A percentile compares a stretch with the other conserved stretches of the same genome.
These are phyloP conservation scores for Tremella fuciformis DNA, from an alignment of 768 basidiomycete genomes.

Conservation along the genomic window DNA sequence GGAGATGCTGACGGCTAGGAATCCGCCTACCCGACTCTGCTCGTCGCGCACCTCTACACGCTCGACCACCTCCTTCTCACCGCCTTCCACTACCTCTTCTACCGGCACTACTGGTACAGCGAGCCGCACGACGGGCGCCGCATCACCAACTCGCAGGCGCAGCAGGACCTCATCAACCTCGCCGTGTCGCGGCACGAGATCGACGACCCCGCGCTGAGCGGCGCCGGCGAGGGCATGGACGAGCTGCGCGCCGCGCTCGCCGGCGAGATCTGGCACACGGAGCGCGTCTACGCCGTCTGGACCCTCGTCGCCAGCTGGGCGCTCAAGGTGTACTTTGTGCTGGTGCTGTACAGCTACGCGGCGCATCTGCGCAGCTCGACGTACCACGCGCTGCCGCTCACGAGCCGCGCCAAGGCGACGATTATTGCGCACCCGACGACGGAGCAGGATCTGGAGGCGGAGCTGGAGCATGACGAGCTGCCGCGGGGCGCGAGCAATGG, in stretches of 20 bases:
- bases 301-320: conserved; percentile 70
- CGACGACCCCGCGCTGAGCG: conserved; percentile 57
- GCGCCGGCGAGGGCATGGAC: conserved; percentile 58
- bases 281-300: conserved; percentile 74
- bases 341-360: conserved; percentile 88
- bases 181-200: conserved; percentile 53
- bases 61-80: conserved; percentile 88
- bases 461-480: conserved; percentile 21
- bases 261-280: conserved; percentile 78
- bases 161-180: conserved; percentile 71
- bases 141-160: conserved; percentile 78
- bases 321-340: conserved; percentile 66
- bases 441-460: conserved; percentile 26
- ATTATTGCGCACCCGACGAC: conserved; percentile 36
- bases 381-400: conserved; percentile 72
- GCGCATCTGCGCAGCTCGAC: conserved; percentile 86
- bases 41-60: conserved; percentile 87
- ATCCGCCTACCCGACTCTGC: conserved; percentile 74
- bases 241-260: conserved; percentile 71
- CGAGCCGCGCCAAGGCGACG: conserved; percentile 37
- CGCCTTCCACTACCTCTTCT: conserved; percentile 88
- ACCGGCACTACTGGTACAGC: conserved; percentile 78
- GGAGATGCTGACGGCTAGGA: conserved; percentile 60
- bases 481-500: conserved; percentile 18
- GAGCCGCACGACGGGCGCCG: conserved; percentile 86